These are phyloP conservation scores for Rosa rugosa DNA, from an alignment of 306 rosid species.

Conservation along the genomic window DNA sequence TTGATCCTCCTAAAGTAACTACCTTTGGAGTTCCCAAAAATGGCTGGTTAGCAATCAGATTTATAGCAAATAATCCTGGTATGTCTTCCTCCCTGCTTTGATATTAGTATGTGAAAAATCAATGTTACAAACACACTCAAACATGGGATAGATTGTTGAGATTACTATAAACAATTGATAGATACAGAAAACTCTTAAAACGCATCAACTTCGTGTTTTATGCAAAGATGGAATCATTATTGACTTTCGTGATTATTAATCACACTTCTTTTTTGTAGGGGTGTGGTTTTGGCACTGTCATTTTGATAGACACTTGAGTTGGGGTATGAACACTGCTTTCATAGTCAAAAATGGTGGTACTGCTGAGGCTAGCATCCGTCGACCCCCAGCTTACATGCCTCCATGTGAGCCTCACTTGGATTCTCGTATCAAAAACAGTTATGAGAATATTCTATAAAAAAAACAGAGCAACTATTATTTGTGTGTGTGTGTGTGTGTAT, in stretches of 20 bases:
- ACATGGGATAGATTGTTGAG: background rate
- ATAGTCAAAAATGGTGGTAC: conserved; percentile 19
- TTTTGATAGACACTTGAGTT: conserved; percentile 1
- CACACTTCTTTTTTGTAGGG: background rate
- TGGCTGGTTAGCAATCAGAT: conserved; percentile 25
- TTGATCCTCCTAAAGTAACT: conserved; percentile 12
- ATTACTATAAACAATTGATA: too few relatives aligned
- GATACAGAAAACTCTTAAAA: too few relatives aligned
- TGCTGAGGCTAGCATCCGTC: conserved; percentile 3
- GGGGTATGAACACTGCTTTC: conserved; percentile 13
- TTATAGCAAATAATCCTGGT: conserved; percentile 15
- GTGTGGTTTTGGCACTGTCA: conserved; percentile 26
- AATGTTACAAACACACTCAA: background rate
- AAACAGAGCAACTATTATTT: too few relatives aligned
- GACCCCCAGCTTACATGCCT: conserved; percentile 17
- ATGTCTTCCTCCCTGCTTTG: background rate
- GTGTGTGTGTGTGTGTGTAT: too few relatives aligned
- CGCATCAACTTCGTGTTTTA: too few relatives aligned
- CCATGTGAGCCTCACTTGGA: background rate
- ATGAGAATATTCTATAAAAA: background rate
- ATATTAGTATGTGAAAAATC: background rate
- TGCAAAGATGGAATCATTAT: too few relatives aligned
- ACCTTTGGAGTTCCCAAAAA: conserved; percentile 2
- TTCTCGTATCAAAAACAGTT: background rate
- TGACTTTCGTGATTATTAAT: background rate